phyloP scores from a whole-genome alignment of 495 filamentous ascomycete species.

The Hypoxylon fragiforme region DNA sequence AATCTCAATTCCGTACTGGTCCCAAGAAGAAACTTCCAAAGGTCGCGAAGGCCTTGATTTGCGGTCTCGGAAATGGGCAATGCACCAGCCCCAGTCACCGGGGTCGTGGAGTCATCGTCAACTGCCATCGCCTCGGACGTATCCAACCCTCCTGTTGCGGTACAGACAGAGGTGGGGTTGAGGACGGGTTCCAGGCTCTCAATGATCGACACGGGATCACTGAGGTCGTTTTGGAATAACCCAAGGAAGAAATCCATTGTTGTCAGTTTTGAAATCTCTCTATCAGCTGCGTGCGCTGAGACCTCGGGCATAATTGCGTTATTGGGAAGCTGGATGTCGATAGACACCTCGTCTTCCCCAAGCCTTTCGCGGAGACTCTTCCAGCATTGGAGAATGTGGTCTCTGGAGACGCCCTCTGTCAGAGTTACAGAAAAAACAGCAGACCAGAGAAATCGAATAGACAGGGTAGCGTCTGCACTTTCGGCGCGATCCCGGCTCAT shows the following conservation, averaged over 20 bases:
- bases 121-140: conserved; percentile 6
- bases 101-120: neutral
- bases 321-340: conserved; percentile 72
- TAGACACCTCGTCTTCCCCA: conserved; percentile 33
- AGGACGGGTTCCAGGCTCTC: conserved; percentile 92
- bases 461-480: conserved; percentile 50
- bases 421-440: conserved; percentile 74
- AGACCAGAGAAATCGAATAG: conserved; percentile 78
- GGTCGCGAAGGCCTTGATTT: conserved; percentile 63
- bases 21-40: conserved; percentile 78
- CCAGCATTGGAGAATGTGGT: conserved; percentile 80
- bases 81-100: conserved; percentile 17
- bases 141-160: conserved; percentile 21
- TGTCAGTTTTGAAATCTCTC: conserved; percentile 86
- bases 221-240: conserved; percentile 69
- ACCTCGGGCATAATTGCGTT: conserved; percentile 89
- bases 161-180: conserved; percentile 65
- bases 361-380: conserved; percentile 61
- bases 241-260: conserved; percentile 95
- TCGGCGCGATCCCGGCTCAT: conserved; percentile 51
- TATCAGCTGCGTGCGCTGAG: conserved; percentile 75
- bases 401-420: conserved; percentile 66
- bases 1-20: conserved; percentile 80
- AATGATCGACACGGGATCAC: conserved; percentile 78
- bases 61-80: conserved; percentile 48